Percentiles rank a stretch among this genome's conserved stretches.
Conservation (phyloP, 1,284 basidiomycete genomes). For the Lentinula novae-zelandiae region DNA sequence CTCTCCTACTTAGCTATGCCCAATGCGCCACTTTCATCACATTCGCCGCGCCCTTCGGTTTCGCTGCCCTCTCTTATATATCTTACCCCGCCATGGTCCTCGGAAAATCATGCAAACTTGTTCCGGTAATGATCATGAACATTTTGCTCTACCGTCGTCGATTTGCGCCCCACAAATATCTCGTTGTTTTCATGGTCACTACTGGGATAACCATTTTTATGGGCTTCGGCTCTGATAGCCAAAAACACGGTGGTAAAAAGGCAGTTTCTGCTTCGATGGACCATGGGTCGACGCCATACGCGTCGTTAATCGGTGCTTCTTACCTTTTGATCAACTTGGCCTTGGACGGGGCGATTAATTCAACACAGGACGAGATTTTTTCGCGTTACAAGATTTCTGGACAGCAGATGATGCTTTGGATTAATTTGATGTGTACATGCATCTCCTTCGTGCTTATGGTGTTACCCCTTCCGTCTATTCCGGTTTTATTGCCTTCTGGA, state of each 20-base stretch:
- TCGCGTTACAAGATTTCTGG: conserved; percentile 74
- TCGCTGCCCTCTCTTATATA: conserved; percentile 74
- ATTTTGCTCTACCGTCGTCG: conserved; percentile 83
- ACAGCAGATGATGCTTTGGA: conserved; percentile 99
- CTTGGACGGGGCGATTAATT: conserved; percentile 93
- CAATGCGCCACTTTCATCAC: conserved; percentile 90
- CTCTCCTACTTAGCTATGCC: conserved; percentile 69
- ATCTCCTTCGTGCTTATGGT: conserved; percentile 64
- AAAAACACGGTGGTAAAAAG: conserved; percentile 39
- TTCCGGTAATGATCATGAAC: conserved; percentile 96
- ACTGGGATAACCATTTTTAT: conserved; percentile 94
- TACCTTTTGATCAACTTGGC: conserved; percentile 85
- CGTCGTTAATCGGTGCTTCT: conserved; percentile 60
- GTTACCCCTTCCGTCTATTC: conserved; percentile 72
- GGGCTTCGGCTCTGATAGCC: conserved; percentile 69
- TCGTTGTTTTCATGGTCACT: conserved; percentile 91
- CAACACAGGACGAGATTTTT: conserved; percentile 99
- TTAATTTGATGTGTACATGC: conserved; percentile 81
- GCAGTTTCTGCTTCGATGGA: conserved; percentile 12
- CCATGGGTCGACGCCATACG: conserved; percentile 35
- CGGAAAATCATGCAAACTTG: conserved; percentile 98
- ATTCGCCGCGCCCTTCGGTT: conserved; percentile 66
- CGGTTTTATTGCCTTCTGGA: conserved; percentile 64
- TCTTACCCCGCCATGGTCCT: conserved; percentile 99
- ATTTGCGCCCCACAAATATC: conserved; percentile 92